Evolutionary conservation across 139 green algal species (phyloP).

Genomic region (Coccomyxa sp.): DNA sequence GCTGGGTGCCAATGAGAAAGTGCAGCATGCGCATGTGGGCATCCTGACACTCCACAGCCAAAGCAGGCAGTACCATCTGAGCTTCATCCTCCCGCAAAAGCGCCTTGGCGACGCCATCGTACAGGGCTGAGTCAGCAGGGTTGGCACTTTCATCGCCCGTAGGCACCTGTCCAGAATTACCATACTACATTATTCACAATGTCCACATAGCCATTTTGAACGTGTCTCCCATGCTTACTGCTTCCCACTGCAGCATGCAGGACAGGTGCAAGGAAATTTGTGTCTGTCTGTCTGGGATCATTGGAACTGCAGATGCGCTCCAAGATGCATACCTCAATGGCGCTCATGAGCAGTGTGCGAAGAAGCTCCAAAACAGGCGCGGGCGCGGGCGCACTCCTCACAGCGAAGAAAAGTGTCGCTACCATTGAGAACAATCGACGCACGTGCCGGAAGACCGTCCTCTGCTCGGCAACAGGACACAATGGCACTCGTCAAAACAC

Average conservation of each 20-base stretch:
- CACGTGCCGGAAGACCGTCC: too few relatives aligned
- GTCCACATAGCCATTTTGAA: not conserved
- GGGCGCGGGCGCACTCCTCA: too few relatives aligned
- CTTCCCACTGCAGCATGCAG: not conserved
- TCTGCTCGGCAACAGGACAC: too few relatives aligned
- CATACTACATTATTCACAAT: not conserved
- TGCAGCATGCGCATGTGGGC: not conserved
- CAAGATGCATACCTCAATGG: too few relatives aligned
- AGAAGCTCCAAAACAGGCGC: too few relatives aligned
- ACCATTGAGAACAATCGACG: too few relatives aligned
- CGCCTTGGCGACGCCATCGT: conserved; percentile 9
- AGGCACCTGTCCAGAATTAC: not conserved
- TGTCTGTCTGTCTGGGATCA: not conserved
- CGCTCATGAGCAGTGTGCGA: too few relatives aligned
- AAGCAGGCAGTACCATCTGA: not conserved
- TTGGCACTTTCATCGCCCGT: not conserved
- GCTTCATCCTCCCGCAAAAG: not conserved
- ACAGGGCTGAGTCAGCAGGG: conserved; percentile 4
- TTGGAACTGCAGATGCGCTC: too few relatives aligned
- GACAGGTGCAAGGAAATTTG: not conserved
- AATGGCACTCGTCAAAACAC: too few relatives aligned
- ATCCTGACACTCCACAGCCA: not conserved
- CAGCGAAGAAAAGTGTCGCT: too few relatives aligned
- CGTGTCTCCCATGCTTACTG: not conserved
- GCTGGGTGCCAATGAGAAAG: conserved; percentile 5